Base-by-base conservation (phyloP, 129 eudicot species). In the Centaurea solstitialis region DNA sequence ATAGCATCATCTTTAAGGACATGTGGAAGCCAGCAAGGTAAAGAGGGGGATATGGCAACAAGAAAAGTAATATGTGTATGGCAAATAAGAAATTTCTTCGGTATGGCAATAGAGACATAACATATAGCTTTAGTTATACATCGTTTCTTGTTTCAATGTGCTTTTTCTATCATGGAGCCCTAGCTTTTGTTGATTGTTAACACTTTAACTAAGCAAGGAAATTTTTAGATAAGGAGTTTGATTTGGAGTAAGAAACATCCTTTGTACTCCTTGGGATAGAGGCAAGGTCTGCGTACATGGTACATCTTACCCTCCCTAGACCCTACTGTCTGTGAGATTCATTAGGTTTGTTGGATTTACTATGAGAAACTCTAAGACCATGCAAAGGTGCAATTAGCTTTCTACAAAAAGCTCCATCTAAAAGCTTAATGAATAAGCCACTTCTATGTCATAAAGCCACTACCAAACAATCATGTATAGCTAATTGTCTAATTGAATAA, bases 1-100 rank as follows among this genome's bases (percentile, higher is more conserved):
- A 39, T 72, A 37, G 28, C 22, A 82, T 71, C 13, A 43, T 41
- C 20, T 77, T 59, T 62, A 30, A 53, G 76, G 21, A 59, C 37
- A 43, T 17, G n/a, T 72, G 50, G 41, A 26, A 17, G 69, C 53
- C 26, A 13, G 39, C 72, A 72, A 39, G 73, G 35, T 38, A 77
- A 61, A 39, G 7, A 71, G 50, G 24, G 37, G 35, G 40, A 35
- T 47, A 70, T 20, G 33, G 37, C 37, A 33, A 33, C 37, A 33
- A 33, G 37, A 33, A 33, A 33, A 5, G 37, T 33, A 3, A 33
- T 33, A 33, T 33, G 37, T 33, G 4, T 33, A 33, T 33, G 37
- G 37, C 2, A 7, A 17, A 53, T 15, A 53, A 62, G 68, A 62
- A 12, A 62, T 62, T 62, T 21, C 68, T 62, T 20, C 28, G 0